A percentile compares a stretch with the other conserved stretches of the same genome.
Evolutionary conservation across 257 asterid species (phyloP).

Genomic region (Solanum ossicruentum): DNA sequence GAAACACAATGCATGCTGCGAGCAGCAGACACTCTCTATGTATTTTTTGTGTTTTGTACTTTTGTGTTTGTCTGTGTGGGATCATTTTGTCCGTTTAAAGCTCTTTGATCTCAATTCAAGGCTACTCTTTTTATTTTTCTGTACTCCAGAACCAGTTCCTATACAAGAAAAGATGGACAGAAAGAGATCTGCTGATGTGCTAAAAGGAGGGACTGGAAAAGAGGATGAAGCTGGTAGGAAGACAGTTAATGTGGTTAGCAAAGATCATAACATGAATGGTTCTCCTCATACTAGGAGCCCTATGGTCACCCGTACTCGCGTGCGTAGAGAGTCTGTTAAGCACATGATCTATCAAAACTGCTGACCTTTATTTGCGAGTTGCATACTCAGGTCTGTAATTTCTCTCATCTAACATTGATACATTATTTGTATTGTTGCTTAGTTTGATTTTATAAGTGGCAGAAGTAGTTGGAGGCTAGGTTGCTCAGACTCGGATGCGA

Average conservation of each 20-base stretch:
- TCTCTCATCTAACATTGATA: not conserved
- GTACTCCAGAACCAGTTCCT: not conserved
- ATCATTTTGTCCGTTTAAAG: not conserved
- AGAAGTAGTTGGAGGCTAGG: not conserved
- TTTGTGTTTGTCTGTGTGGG: too few species aligned
- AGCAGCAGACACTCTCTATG: not conserved
- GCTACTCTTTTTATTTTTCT: not conserved
- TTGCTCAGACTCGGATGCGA: too few species aligned
- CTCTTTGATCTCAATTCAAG: not conserved
- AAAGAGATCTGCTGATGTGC: not conserved
- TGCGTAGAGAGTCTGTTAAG: constrained; percentile 26
- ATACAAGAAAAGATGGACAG: not conserved
- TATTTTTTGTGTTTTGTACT: too few species aligned
- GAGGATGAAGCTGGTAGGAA: not conserved
- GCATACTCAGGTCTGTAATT: not conserved
- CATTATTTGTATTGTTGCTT: not conserved
- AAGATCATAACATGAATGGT: not conserved
- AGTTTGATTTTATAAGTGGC: not conserved
- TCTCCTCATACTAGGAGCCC: not conserved
- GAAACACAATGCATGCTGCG: not conserved
- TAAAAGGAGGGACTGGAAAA: not conserved
- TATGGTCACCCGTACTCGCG: constrained; percentile 6
- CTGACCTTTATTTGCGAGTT: not conserved
- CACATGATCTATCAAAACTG: constrained; percentile 17
- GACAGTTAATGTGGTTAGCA: not conserved